Evolutionary conservation across 345 rosid genomes (phyloP).

Genomic region (Eucalyptus viminalis): DNA sequence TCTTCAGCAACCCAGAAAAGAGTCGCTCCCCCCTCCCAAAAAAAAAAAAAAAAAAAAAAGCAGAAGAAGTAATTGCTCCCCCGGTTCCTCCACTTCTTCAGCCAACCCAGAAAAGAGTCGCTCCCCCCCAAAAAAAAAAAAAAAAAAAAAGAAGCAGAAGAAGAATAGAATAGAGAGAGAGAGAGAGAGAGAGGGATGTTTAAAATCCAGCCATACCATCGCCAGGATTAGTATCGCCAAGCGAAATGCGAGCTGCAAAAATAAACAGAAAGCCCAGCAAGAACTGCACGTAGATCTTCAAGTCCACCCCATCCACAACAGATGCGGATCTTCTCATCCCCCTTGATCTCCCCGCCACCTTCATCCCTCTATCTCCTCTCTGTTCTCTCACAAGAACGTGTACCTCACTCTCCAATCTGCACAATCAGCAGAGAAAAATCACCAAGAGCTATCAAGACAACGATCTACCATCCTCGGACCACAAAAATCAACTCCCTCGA

Average conservation of each 20-base stretch:
- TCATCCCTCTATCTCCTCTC: not conserved
- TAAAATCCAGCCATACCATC: slow-evolving; percentile 44
- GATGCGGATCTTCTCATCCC: slow-evolving; percentile 34
- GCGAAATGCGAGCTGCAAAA: slow-evolving; percentile 36
- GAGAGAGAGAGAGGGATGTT: not conserved
- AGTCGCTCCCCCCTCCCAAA: not conserved
- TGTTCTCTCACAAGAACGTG: not conserved
- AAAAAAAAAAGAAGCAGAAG: not conserved
- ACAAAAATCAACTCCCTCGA: not conserved
- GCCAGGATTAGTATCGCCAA: slow-evolving; percentile 49
- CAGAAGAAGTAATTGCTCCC: no score
- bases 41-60: not conserved
- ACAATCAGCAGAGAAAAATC: not conserved
- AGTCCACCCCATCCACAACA: slow-evolving; percentile 10
- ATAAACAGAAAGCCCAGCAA: slow-evolving; percentile 43
- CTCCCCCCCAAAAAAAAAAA: not conserved
- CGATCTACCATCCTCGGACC: not conserved
- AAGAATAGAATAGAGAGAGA: not conserved
- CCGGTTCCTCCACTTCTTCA: no score
- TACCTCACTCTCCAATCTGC: not conserved
- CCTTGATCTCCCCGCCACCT: slow-evolving; percentile 6
- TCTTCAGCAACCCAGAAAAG: not conserved
- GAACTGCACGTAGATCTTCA: slow-evolving; percentile 32
- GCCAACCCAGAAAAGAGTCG: no score
- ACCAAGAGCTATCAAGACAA: not conserved